Evolutionary conservation across 2,329 filamentous ascomycete species (phyloP), one percentile per base, ranked within the genome.

Genomic region (Fusarium chlamydosporum): DNA sequence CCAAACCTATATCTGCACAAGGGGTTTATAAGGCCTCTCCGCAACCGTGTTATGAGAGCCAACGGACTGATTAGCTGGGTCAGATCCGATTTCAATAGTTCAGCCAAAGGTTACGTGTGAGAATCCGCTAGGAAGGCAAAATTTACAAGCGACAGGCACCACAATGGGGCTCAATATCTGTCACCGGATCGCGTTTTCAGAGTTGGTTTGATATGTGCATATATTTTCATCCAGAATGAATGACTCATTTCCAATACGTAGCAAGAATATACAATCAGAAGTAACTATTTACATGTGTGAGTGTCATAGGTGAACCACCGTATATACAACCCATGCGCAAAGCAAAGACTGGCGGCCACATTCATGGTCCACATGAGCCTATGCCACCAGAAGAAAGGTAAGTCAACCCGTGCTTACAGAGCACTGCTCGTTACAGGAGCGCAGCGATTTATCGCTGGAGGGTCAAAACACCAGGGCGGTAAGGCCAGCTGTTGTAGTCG

Each of bases 401-500:
- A 46, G 18, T 40, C 16, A 56, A 43, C 31, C 33, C 34, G 16
- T 11, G 33, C 4, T 51, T 31, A 38, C 47, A 51, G 27, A 51
- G 47, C 47, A 51, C 47, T 51, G 34, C 47, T 51, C 47, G 20
- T 15, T 4, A 9, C 6, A 12, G 11, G 47, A 51, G 34, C 34
- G 23, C n/a, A 26, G 2, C 55, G 5, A 13, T 51, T 61, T 62
- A 62, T n/a, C 42, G 52, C 27, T 42, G 12, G 4, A 62, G 23
- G 16, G 59, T 62, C 34, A 62, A 60, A 10, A 62, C 10, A 62
- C 59, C 59, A 9, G 59, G 59, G 20, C 59, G 59, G 57, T 62
- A 62, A 8, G 59, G 59, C 15, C 38, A 60, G 6, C 0, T 6
- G 37, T 47, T 10, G 72, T 91, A 90, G n/a, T 83, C 77, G 0